Evolutionary conservation across 768 basidiomycete species (phyloP).

Genomic region (Suillus alpinus): DNA sequence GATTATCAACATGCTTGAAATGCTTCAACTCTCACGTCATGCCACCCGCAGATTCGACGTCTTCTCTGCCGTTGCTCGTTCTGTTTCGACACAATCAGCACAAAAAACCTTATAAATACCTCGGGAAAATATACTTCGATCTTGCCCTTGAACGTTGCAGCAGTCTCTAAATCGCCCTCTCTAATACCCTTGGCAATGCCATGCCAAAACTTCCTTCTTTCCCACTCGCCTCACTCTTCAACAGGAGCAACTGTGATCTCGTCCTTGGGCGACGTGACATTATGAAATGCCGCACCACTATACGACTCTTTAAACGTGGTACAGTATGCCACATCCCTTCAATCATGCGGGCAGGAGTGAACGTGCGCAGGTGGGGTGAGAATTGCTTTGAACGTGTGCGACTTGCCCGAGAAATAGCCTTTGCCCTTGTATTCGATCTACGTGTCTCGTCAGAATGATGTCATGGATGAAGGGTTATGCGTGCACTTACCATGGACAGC

Average conservation of each 20-base stretch:
- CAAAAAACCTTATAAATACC: no score
- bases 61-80: no score
- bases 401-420: slow-evolving; percentile 92
- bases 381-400: slow-evolving; percentile 87
- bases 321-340: slow-evolving; percentile 90
- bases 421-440: slow-evolving; percentile 93
- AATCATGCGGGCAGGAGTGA: slow-evolving; percentile 52
- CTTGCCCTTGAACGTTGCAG: no score
- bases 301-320: slow-evolving; percentile 53
- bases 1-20: no score
- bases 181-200: slow-evolving; percentile 88
- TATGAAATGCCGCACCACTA: no score
- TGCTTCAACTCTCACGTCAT: no score
- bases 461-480: not conserved
- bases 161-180: no score
- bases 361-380: slow-evolving; percentile 57
- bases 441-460: slow-evolving; percentile 29
- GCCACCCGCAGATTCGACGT: no score
- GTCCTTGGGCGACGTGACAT: slow-evolving; percentile 70
- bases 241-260: slow-evolving; percentile 65
- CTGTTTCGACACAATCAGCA: no score
- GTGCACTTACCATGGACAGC: slow-evolving; percentile 43
- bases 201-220: slow-evolving; percentile 83
- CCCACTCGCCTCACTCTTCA: slow-evolving; percentile 70
- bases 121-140: no score